Evolutionary conservation across 1,284 basidiomycete genomes (phyloP).

Genomic region (Cryptococcus amylolentus): DNA sequence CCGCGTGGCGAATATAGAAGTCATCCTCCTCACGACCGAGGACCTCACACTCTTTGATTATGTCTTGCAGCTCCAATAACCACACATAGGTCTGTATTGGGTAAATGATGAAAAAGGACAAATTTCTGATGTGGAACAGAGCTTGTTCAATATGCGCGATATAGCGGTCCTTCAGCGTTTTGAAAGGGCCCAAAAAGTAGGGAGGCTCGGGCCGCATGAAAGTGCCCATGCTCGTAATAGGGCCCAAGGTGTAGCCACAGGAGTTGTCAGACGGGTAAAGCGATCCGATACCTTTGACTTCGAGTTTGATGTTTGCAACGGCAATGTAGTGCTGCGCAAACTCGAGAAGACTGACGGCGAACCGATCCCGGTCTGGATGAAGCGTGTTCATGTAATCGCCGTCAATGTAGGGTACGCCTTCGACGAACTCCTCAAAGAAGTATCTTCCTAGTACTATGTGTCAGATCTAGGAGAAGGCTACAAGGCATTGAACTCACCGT

Average conservation of each 20-base stretch:
- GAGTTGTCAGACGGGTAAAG: not conserved
- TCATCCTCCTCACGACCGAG: constrained; percentile 1
- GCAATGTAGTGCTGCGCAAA: constrained; percentile 5
- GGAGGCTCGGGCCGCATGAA: constrained; percentile 5
- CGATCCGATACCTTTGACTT: constrained; percentile 2
- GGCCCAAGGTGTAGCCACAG: not conserved
- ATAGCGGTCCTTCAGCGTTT: constrained; percentile 9
- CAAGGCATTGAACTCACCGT: not conserved
- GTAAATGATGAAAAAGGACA: not conserved
- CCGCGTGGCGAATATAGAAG: constrained; percentile 38
- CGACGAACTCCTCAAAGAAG: constrained; percentile 7
- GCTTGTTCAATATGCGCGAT: constrained; percentile 6
- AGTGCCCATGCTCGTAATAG: constrained; percentile 1
- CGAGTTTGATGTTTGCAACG: constrained; percentile 1
- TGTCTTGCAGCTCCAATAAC: constrained; percentile 8
- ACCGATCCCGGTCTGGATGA: not conserved
- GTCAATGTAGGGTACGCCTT: constrained; percentile 1
- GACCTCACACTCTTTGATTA: not conserved
- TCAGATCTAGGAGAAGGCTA: not conserved
- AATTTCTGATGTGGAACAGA: not conserved
- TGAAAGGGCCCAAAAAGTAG: constrained; percentile 16
- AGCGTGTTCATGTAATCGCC: not conserved
- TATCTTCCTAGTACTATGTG: not conserved
- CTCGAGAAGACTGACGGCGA: not conserved
- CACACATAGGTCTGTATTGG: constrained; percentile 4